Evolutionary conservation across 768 basidiomycete species (phyloP).

Genomic region (Trametes punicea): DNA sequence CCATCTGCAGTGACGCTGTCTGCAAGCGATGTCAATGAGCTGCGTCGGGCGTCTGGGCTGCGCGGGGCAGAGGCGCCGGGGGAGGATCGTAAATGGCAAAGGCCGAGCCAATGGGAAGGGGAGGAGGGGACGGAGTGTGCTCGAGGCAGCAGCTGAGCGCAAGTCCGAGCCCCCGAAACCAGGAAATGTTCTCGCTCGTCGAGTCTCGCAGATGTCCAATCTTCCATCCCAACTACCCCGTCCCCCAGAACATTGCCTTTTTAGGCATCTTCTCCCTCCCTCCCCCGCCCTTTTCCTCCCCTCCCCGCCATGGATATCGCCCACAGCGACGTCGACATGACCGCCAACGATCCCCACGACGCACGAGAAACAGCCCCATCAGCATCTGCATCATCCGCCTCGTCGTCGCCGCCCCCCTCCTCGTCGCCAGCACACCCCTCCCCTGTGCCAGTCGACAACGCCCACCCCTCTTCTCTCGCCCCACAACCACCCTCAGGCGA

Average conservation of each 20-base stretch:
- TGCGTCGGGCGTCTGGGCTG: too few species aligned
- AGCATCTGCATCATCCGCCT: neutral
- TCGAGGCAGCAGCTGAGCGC: slow-evolving; percentile 23
- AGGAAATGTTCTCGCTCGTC: slow-evolving; percentile 15
- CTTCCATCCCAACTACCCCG: slow-evolving; percentile 23
- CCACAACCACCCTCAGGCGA: slow-evolving; percentile 3
- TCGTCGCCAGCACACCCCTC: slow-evolving; percentile 24
- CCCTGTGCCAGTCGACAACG: slow-evolving; percentile 20
- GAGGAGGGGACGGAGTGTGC: slow-evolving; percentile 12
- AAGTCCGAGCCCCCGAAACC: slow-evolving; percentile 22
- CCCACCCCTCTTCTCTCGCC: slow-evolving; percentile 4
- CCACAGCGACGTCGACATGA: slow-evolving; percentile 13
- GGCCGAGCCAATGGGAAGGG: slow-evolving; percentile 30
- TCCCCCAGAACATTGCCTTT: slow-evolving; percentile 30
- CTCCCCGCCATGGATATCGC: slow-evolving; percentile 12
- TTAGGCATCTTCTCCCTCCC: slow-evolving; percentile 29
- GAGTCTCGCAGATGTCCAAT: slow-evolving; percentile 14
- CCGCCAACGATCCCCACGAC: slow-evolving; percentile 1
- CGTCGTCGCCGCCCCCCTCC: slow-evolving; percentile 14
- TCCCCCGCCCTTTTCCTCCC: slow-evolving; percentile 10
- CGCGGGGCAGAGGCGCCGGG: slow-evolving; percentile 5
- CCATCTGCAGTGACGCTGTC: too few species aligned
- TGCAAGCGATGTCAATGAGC: too few species aligned
- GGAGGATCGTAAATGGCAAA: slow-evolving; percentile 32
- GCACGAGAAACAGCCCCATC: neutral